phyloP scores from a whole-genome alignment of 495 filamentous ascomycete genomes.

The Penicillium verhagenii region DNA sequence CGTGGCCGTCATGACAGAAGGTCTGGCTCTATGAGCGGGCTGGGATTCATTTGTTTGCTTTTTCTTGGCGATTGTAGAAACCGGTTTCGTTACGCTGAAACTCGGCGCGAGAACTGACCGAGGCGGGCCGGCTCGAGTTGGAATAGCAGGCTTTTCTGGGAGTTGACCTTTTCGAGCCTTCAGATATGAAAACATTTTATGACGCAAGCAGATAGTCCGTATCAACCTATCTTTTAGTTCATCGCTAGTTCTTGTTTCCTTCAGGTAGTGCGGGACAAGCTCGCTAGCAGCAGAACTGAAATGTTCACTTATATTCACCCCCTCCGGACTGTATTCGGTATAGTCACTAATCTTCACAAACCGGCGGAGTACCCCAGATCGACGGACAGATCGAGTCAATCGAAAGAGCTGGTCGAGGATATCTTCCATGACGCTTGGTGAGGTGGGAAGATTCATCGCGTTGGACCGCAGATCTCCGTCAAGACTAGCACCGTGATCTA shows the following conservation, averaged over 20 bases:
- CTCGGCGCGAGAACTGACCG: not conserved
- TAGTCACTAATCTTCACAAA: conserved; percentile 8
- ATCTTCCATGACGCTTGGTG: too few relatives aligned
- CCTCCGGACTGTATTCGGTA: not conserved
- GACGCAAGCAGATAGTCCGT: not conserved
- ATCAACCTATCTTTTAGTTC: not conserved
- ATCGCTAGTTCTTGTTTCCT: not conserved
- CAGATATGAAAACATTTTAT: not conserved
- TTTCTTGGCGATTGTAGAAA: not conserved
- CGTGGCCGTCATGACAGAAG: not conserved
- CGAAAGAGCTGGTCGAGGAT: conserved; percentile 13
- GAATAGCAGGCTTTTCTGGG: not conserved
- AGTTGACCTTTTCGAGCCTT: not conserved
- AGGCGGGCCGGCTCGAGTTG: not conserved
- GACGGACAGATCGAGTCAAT: conserved; percentile 14
- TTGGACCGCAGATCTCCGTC: too few relatives aligned
- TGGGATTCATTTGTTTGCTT: not conserved
- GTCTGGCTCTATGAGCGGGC: not conserved
- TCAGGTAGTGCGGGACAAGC: not conserved
- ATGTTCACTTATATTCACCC: not conserved
- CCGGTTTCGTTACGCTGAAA: not conserved
- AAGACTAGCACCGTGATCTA: not conserved
- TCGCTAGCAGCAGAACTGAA: not conserved
- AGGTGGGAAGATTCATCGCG: too few relatives aligned
- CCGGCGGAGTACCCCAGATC: conserved; percentile 18